Base-by-base conservation (phyloP, 1,284 basidiomycete genomes). In the Moesziomyces sp. region DNA sequence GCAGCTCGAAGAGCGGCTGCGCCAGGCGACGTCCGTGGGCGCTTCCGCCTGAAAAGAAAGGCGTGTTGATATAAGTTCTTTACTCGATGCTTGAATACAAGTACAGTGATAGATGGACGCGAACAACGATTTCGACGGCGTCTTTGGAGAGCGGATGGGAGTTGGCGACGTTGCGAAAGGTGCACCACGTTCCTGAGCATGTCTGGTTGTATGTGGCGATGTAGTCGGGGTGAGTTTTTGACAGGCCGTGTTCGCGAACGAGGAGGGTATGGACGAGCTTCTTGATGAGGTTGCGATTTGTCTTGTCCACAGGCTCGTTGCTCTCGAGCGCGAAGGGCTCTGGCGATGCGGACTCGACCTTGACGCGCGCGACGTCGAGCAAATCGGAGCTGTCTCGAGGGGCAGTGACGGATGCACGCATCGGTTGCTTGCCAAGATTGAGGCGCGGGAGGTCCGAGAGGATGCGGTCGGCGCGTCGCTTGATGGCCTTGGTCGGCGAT, bases 131-230 rank as follows among this genome's bases (percentile, higher is more conserved):
- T 46, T 74, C 72, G 21, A 74, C 59, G 3, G 59, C 57, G 30
- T 59, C 54, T 19, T 64, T 66, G 43, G 57, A 51, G 46, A 74
- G 67, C 4, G 26, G 54, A 35, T 46, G 34, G 46, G 49, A 23
- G 14, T 56, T 44, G 45, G 62, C 72, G 28, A 61, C 40, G 21
- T 57, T 57, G 59, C 72, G 66, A 40, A 74, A 70, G 9, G 67
- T 58, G 72, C 67, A 70, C 72, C 72, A 74, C 24, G 76, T 70
- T 45, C 75, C 75, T 16, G 67, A 62, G 56, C 76, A 80, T 0
- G 78, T 73, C 43, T 70, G 63, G 49, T 59, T 65, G 71, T 74
- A 80, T 44, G 73, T 72, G 19, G 73, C 72, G 19, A 72, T 56
- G 60, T 76, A 80, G 57, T 76, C 78, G 3, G 66, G 47, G 21